Evolutionary conservation across 2,329 filamentous ascomycete species (phyloP), one percentile per base, ranked within the genome.

Genomic region (Raffaelea ambrosiae): DNA sequence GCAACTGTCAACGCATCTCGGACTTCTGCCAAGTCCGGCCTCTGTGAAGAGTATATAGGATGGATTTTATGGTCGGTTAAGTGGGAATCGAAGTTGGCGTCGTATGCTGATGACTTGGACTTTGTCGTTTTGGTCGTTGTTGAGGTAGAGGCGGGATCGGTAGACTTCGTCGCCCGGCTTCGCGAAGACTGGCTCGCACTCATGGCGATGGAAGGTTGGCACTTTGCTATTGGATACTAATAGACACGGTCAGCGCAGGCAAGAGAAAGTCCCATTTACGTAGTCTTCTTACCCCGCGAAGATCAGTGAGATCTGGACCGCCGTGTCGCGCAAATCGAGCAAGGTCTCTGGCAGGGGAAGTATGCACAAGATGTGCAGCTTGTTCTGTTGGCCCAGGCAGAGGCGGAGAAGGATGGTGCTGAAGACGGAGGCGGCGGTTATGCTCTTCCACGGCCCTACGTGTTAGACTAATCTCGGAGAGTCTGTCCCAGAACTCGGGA

Each of bases 41-140:
- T 53, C 43, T 57, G 22, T n/a, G 60, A 51, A 36, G 59, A 59
- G 19, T 46, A 57, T 40, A 49, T 29, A 31, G 61, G 54, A 44
- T 64, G 62, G 38, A 69, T 53, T 14, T 48, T 48, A 51, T 61
- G 40, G 47, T 70, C 61, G 47, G 63, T 61, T 40, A 70, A 52
- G 44, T 66, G 58, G 47, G 64, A 60, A 47, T 66, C 57, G 55
- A 69, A 69, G 48, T 57, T 53, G 41, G 55, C 54, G 53, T 64
- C 51, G 51, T 67, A 66, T 2, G 56, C 48, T 40, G 55, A 53
- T 23, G 55, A 58, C 46, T 50, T 61, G 10, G 50, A 63, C 33
- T 47, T 60, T 42, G 43, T 54, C n/a, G 33, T 43, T 54, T 20
- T 55, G 35, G 43, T 19, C 35, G 43, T 45, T 26, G 29, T 19